Percentiles rank a stretch among this genome's conserved stretches.
Conservation (phyloP, 1,284 basidiomycete species). For the Papiliotrema flavescens region DNA sequence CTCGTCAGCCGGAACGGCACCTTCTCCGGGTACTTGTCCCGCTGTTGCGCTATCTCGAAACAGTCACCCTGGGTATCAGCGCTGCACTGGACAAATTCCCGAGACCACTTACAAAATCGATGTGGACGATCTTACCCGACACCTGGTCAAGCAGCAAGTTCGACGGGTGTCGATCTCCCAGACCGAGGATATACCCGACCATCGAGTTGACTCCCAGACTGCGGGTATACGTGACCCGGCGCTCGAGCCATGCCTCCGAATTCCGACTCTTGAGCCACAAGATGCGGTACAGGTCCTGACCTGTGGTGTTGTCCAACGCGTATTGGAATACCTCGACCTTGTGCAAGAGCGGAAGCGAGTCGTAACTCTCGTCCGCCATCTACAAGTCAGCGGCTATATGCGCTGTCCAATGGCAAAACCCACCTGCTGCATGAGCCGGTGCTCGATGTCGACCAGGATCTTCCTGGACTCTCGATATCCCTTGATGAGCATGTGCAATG, state of each 20-base stretch:
- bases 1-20: slow-evolving; percentile 97
- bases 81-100: background rate
- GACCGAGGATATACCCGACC: slow-evolving; percentile 94
- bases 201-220: slow-evolving; percentile 94
- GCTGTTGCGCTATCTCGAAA: slow-evolving; percentile 90
- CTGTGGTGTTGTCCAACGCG: slow-evolving; percentile 96
- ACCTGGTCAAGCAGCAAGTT: slow-evolving; percentile 90
- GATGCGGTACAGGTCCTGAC: slow-evolving; percentile 97
- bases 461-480: slow-evolving; percentile 93
- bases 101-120: slow-evolving; percentile 67
- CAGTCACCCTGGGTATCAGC: slow-evolving; percentile 63
- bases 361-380: slow-evolving; percentile 97
- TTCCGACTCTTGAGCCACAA: slow-evolving; percentile 93
- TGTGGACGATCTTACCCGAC: slow-evolving; percentile 93
- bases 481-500: slow-evolving; percentile 95
- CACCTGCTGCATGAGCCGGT: slow-evolving; percentile 94
- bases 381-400: slow-evolving; percentile 43
- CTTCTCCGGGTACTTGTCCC: slow-evolving; percentile 98
- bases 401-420: slow-evolving; percentile 17
- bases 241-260: slow-evolving; percentile 97
- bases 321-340: slow-evolving; percentile 99
- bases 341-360: slow-evolving; percentile 87
- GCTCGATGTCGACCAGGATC: slow-evolving; percentile 96
- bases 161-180: slow-evolving; percentile 98
- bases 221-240: slow-evolving; percentile 93